Percentiles rank a stretch among this genome's conserved stretches.
Evolutionary conservation across 352 stramenopile genomes (phyloP).

Genomic region (Aphanomyces invadans): DNA sequence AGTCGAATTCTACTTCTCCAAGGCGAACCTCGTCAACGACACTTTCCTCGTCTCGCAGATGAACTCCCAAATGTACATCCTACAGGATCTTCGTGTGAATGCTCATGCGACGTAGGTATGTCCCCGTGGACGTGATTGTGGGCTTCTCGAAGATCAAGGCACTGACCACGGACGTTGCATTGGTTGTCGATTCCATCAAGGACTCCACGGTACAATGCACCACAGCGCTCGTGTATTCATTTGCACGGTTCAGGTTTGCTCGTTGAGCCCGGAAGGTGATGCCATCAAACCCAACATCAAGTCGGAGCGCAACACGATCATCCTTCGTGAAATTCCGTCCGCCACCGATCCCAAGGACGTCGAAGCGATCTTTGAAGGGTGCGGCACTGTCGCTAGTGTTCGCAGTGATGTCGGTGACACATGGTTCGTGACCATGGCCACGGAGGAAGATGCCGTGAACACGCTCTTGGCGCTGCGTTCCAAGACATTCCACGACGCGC

Average conservation of each 20-base stretch:
- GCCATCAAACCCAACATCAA: slow-evolving; percentile 91
- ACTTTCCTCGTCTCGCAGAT: slow-evolving; percentile 84
- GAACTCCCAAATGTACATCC: slow-evolving; percentile 81
- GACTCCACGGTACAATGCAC: slow-evolving; percentile 44
- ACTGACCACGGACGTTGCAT: slow-evolving; percentile 51
- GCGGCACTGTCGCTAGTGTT: slow-evolving; percentile 66
- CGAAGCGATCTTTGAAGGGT: slow-evolving; percentile 77
- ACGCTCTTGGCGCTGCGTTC: slow-evolving; percentile 80
- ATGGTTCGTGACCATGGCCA: slow-evolving; percentile 88
- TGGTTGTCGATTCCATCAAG: slow-evolving; percentile 62
- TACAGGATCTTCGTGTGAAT: background rate
- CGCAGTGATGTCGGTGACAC: slow-evolving; percentile 90
- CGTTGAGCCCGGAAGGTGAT: slow-evolving; percentile 67
- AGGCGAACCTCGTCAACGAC: slow-evolving; percentile 77
- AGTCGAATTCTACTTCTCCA: slow-evolving; percentile 90
- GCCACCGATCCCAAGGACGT: slow-evolving; percentile 78
- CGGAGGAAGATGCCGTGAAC: slow-evolving; percentile 78
- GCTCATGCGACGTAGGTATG: slow-evolving; percentile 43
- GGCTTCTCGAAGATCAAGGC: slow-evolving; percentile 82
- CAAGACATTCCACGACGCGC: slow-evolving; percentile 84
- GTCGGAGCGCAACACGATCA: slow-evolving; percentile 89
- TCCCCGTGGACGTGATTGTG: slow-evolving; percentile 73
- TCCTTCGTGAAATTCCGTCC: slow-evolving; percentile 87
- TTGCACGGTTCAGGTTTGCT: slow-evolving; percentile 54
- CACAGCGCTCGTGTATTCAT: no score